These are phyloP conservation scores for Thalassiosira allenii DNA, from an alignment of 352 stramenopile species.

Conservation along the genomic window DNA sequence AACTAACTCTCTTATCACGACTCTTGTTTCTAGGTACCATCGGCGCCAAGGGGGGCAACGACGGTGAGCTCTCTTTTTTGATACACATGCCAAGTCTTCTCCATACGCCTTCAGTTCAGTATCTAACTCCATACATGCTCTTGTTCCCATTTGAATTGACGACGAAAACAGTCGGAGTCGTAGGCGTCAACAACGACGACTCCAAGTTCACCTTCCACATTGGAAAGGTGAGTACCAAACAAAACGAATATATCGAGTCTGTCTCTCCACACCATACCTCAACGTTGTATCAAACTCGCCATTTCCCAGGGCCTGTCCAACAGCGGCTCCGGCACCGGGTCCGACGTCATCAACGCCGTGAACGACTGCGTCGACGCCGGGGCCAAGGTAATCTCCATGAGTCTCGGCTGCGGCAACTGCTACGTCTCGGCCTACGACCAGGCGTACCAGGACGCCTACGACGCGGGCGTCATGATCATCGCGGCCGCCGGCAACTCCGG, in stretches of 20 bases:
- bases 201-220: slow-evolving; percentile 53
- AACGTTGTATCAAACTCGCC: slow-evolving; percentile 44
- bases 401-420: slow-evolving; percentile 48
- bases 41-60: slow-evolving; percentile 46
- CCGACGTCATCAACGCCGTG: slow-evolving; percentile 50
- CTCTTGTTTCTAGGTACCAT: slow-evolving; percentile 50
- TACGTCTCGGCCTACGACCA: neutral
- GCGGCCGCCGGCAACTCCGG: slow-evolving; percentile 74
- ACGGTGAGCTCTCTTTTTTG: neutral
- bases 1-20: too few species aligned
- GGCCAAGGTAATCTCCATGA: slow-evolving; percentile 79
- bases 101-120: neutral
- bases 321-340: slow-evolving; percentile 33
- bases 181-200: slow-evolving; percentile 29
- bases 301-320: slow-evolving; percentile 64
- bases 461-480: slow-evolving; percentile 68
- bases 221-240: too few species aligned
- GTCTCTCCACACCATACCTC: too few species aligned
- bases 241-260: too few species aligned
- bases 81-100: neutral
- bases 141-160: neutral
- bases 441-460: slow-evolving; percentile 40
- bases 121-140: neutral
- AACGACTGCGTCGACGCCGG: slow-evolving; percentile 55
- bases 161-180: neutral